Evolutionary conservation across 2,329 filamentous ascomycete genomes (phyloP), one percentile per base, ranked within the genome.

Genomic region (Phaeoacremonium minimum): DNA sequence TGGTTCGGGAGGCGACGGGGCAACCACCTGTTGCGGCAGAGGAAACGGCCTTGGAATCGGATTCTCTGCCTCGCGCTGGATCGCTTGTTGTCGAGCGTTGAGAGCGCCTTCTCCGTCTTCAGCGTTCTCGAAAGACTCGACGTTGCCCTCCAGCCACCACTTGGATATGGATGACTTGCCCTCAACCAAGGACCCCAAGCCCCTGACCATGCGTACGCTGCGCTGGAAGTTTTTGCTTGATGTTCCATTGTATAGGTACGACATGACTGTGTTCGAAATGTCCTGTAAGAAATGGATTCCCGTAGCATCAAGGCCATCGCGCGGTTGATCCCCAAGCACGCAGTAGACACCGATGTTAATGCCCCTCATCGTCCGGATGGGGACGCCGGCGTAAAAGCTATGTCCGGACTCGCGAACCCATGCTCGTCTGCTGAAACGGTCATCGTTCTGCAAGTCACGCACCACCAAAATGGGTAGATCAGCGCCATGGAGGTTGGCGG

Each of bases 221-320:
- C 50, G 48, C 9, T 46, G 34, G 4, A 45, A 44, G 32, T 38
- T 47, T 15, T 53, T 48, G 9, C 36, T 39, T 12, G 42, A 37
- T 28, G 46, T 43, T 15, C 45, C 38, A 12, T 46, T 43, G 5
- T 57, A 51, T 22, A 58, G 35, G 28, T 58, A 50, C 4, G 40
- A 45, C 43, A 52, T 50, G 38, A 52, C 46, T 9, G 49, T 38
- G 17, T 29, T 28, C 6, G 52, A 42, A 8, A 51, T 46, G 30
- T 53, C 47, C 26, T 43, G 45, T 36, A 55, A 35, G 18, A 47
- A 41, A n/a, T 41, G 39, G 5, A 37, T 41, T 2, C 43, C 36
- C 15, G 43, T 39, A 15, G 42, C 36, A 20, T 47, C 38, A 2
- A 44, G 15, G n/a, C 28, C 16, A 3, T 15, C 16, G 5, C 39